Base-by-base conservation (phyloP, 2,329 filamentous ascomycete genomes). In the Huntiella moniliformis region DNA sequence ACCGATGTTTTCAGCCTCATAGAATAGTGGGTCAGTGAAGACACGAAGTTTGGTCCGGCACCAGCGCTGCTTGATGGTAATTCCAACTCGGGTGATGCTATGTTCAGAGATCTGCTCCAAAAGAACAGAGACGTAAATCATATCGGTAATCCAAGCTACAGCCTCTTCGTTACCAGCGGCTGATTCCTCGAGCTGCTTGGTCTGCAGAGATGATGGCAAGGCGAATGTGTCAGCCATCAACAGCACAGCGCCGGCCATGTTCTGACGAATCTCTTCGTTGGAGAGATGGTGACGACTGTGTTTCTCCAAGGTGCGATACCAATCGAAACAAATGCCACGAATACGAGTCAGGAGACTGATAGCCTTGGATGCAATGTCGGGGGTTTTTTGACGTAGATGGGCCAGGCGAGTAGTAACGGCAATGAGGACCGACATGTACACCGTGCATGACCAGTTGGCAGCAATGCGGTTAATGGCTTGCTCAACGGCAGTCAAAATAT, bases 381-480 rank as follows among this genome's bases (percentile, higher is more conserved):
- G 22, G 7, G 7, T 28, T 10, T 28, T 22, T 3, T 22, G 22
- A 4, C 40, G 13, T 34, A 46, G 31, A 39, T 45, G 43, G 12
- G 71, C 52, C 0, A 72, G 28, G 8, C 68, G 59, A 12, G 59
- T 54, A 2, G 61, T 52, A 2, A 76, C 51, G 2, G 56, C 52
- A 1, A 65, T 55, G 8, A 70, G 62, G 0, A 53, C 56, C 3
- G 60, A 55, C 3, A 70, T 52, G 0, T 64, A 61, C 31, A 59
- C 51, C 11, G 59, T 61, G 1, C 64, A 65, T 48, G 71, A 60
- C 70, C 70, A 74, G 45, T 71, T 74, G 13, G 61, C 58, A 47
- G 65, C 56, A 5, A 70, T 59, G 0, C 58, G 58, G 0, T 44
- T 43, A 1, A 63, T 47, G 0, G 57, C 55, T 0, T 56, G 50